A percentile compares a stretch with the other conserved stretches of the same genome.
phyloP scores from a whole-genome alignment of 805 yeast species.

The Ascoidea rubescens region DNA sequence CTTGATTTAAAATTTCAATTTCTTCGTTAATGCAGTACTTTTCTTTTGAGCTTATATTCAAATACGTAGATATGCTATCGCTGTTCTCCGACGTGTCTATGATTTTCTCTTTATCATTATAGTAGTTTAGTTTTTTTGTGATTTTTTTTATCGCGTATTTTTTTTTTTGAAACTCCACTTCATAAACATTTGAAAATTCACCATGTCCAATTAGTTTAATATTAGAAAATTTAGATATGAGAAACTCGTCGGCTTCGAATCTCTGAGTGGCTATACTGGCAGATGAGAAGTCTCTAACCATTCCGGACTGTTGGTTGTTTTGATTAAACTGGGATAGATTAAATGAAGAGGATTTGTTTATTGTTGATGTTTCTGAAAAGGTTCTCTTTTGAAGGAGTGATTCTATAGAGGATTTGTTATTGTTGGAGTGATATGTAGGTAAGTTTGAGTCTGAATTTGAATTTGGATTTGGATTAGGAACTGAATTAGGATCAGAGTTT shows the following conservation, averaged over 20 bases:
- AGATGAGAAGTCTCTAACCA: neutral
- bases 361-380: neutral
- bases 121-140: constrained; percentile 22
- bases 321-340: neutral
- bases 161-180: constrained; percentile 48
- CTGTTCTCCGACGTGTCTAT: neutral
- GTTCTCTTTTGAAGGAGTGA: no score
- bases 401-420: neutral
- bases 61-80: neutral
- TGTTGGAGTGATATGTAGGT: neutral
- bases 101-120: neutral
- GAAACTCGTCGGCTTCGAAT: constrained; percentile 24
- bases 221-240: constrained; percentile 36
- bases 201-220: constrained; percentile 71
- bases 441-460: neutral
- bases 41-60: neutral
- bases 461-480: neutral
- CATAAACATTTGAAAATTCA: constrained; percentile 81
- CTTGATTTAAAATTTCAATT: neutral
- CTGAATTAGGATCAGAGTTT: neutral
- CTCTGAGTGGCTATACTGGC: constrained; percentile 14
- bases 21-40: neutral
- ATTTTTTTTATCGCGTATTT: constrained; percentile 82
- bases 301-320: neutral
- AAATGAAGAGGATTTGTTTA: neutral